These are phyloP conservation scores for Phaseolus coccineus DNA, from an alignment of 331 rosid species.

Conservation along the genomic window DNA sequence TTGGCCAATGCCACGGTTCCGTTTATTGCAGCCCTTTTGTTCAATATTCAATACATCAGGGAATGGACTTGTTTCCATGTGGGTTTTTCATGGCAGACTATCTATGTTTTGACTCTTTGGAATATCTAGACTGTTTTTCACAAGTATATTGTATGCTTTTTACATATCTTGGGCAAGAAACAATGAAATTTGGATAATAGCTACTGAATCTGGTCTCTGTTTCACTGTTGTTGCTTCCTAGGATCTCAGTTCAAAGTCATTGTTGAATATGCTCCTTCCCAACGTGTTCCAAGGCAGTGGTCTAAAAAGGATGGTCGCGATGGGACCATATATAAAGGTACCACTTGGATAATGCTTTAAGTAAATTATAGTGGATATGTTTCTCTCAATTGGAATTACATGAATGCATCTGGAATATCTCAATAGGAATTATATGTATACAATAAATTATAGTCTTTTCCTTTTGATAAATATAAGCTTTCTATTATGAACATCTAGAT, in stretches of 20 bases:
- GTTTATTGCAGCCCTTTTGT: background rate
- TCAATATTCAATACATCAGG: constrained; percentile 14
- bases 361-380: constrained; percentile 1
- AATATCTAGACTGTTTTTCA: constrained; percentile 2
- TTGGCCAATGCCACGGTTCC: background rate
- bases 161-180: background rate
- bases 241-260: constrained; percentile 62
- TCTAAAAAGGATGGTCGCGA: constrained; percentile 64
- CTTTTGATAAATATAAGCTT: constrained; percentile 56
- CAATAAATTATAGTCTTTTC: constrained; percentile 30
- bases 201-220: constrained; percentile 21
- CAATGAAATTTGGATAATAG: background rate
- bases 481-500: constrained; percentile 58
- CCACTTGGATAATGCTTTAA: constrained; percentile 11
- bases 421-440: constrained; percentile 37
- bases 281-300: constrained; percentile 59
- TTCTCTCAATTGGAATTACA: constrained; percentile 41
- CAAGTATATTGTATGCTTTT: constrained; percentile 9
- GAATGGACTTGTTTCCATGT: constrained; percentile 8
- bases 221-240: constrained; percentile 38
- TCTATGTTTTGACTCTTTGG: constrained; percentile 19
- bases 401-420: background rate
- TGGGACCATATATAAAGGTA: constrained; percentile 65
- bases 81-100: constrained; percentile 1
- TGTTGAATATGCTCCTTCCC: constrained; percentile 71